Base-by-base conservation (phyloP, 2,329 filamentous ascomycete genomes). In the Colletotrichum shisoi region DNA sequence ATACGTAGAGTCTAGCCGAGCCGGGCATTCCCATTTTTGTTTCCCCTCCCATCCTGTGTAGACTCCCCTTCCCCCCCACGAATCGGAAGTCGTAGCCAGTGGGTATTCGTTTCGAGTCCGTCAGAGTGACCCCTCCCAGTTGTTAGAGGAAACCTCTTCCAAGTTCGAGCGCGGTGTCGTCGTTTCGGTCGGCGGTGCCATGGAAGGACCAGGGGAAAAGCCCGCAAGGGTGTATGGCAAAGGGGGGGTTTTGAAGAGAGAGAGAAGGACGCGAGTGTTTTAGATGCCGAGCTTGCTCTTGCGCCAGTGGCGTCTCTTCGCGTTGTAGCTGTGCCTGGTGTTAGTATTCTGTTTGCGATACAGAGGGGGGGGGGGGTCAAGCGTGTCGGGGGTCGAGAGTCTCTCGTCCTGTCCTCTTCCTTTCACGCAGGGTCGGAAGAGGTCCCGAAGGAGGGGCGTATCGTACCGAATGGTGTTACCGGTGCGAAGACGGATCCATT, bases 251-350 rank as follows among this genome's bases (percentile, higher is more conserved):
- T 51, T 49, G 57, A 73, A 74, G 74, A 74, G 76, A 76, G 76
- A 76, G 76, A 76, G 71, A 72, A 73, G 76, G 76, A 78, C 34
- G 80, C 78, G 82, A 85, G 80, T 83, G 81, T 83, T 88, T 87
- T 95, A 99, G 87, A 99, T 96, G 81, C 93, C 93, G 85, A 99
- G 93, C 82, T 93, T 91, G 81, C 95, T 98, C 94, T 99, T 99
- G 87, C 95, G 93, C 95, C 95, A 99, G 84, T 99, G 95, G 86
- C 95, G 92, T 84, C 95, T 88, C 92, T 99, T 99, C 79, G 95
- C 94, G 88, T 99, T 99, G 91, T 99, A 99, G 87, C 95, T 99
- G 81, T 76, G 53, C 21, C 39, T 34, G 27, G 34, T 44, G 48
- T 68, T 24, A 68, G 57, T 61, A 11, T 21, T 17, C 8, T 52